Percentiles rank a stretch among this genome's conserved stretches.
Conservation (phyloP, 352 stramenopile species). For the Plasmopara muralis region DNA sequence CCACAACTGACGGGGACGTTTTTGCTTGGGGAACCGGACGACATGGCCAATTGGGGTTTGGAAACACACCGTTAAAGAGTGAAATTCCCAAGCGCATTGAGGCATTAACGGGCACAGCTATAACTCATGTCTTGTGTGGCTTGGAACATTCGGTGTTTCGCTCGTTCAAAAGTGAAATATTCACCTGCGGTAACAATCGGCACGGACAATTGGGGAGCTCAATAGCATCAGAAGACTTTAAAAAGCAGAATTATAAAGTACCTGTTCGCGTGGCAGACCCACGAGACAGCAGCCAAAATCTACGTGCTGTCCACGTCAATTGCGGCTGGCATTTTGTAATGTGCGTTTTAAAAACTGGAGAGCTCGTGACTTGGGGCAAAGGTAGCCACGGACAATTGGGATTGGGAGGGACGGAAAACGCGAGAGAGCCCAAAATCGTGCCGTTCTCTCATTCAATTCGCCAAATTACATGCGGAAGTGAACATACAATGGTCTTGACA, state of each 20-base stretch:
- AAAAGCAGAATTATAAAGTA: conserved; percentile 22
- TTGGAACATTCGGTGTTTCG: conserved; percentile 79
- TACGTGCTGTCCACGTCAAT: conserved; percentile 31
- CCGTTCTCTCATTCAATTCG: conserved; percentile 26
- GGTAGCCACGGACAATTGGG: conserved; percentile 67
- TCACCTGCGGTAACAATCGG: conserved; percentile 65
- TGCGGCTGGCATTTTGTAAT: conserved; percentile 80
- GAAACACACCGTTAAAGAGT: conserved; percentile 17
- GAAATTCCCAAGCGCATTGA: conserved; percentile 26
- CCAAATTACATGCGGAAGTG: conserved; percentile 65
- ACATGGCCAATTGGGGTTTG: conserved; percentile 65
- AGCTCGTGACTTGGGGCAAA: conserved; percentile 67
- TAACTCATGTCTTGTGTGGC: conserved; percentile 52
- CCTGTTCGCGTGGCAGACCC: conserved; percentile 21
- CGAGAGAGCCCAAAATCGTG: conserved; percentile 11
- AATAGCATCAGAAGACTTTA: neutral
- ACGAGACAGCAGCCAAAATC: conserved; percentile 4
- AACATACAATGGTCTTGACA: conserved; percentile 61
- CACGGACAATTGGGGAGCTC: conserved; percentile 57
- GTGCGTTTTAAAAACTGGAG: conserved; percentile 29
- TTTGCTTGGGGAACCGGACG: conserved; percentile 69
- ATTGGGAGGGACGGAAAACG: conserved; percentile 21
- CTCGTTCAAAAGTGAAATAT: conserved; percentile 27
- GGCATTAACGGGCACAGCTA: conserved; percentile 9
- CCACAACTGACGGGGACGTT: conserved; percentile 34